Evolutionary conservation across 371 early-diverging fungal species (phyloP).

Genomic region (Mucor saturninus): DNA sequence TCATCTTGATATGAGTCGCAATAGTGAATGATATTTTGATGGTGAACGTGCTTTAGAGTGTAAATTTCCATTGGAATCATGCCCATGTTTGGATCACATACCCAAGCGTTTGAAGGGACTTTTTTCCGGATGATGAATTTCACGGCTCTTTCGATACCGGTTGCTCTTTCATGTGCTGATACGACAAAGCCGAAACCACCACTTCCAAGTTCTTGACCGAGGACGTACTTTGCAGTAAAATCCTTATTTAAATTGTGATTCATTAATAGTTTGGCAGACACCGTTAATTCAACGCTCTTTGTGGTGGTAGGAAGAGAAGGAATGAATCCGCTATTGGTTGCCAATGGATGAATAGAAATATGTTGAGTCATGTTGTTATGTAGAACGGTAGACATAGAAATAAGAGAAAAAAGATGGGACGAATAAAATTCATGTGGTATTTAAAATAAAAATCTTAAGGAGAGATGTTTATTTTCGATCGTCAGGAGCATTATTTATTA

Average conservation of each 20-base stretch:
- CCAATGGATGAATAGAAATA: slow-evolving; percentile 25
- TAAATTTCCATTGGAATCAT: slow-evolving; percentile 79
- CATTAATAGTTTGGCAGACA: slow-evolving; percentile 52
- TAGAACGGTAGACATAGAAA: slow-evolving; percentile 4
- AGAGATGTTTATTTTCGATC: slow-evolving; percentile 17
- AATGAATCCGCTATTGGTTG: slow-evolving; percentile 2
- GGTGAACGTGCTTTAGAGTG: slow-evolving; percentile 68
- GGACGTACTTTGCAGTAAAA: slow-evolving; percentile 56
- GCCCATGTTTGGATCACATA: slow-evolving; percentile 64
- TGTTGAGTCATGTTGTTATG: slow-evolving; percentile 4
- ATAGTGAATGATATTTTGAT: slow-evolving; percentile 73
- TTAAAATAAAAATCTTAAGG: too few species aligned
- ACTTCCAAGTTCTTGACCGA: slow-evolving; percentile 74
- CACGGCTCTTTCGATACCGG: slow-evolving; percentile 72
- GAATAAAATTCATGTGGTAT: not conserved
- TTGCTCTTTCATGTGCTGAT: slow-evolving; percentile 59
- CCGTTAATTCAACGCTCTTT: slow-evolving; percentile 23
- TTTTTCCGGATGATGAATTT: slow-evolving; percentile 78
- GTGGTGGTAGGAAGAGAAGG: slow-evolving; percentile 1
- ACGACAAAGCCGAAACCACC: slow-evolving; percentile 86
- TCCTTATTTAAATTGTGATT: slow-evolving; percentile 50
- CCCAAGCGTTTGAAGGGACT: slow-evolving; percentile 69
- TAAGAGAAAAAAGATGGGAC: not conserved
- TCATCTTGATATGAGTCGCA: slow-evolving; percentile 71
- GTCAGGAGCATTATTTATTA: slow-evolving; percentile 27